A percentile compares a stretch with the other conserved stretches of the same genome.
Evolutionary conservation across 2,329 filamentous ascomycete species (phyloP).

Genomic region (Trichophyton equinum): DNA sequence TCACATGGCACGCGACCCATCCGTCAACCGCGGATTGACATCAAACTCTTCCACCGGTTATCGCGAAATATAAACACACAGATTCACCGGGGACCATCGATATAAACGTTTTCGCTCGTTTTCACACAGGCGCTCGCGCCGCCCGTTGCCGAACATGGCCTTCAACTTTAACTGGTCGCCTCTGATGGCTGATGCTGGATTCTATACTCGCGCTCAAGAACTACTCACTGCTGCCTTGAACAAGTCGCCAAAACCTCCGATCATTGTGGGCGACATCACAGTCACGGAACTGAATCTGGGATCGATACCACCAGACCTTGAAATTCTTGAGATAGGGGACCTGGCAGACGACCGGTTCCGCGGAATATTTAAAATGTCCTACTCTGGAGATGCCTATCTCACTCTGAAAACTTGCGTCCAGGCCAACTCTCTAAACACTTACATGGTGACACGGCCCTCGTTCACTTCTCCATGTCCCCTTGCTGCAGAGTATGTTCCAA

Average conservation of each 20-base stretch:
- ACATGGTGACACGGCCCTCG: constrained; percentile 75
- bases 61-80: constrained; percentile 1
- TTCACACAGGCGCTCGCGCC: background rate
- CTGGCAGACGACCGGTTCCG: constrained; percentile 92
- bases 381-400: constrained; percentile 86
- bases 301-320: constrained; percentile 82
- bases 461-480: constrained; percentile 90
- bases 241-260: constrained; percentile 94
- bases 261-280: constrained; percentile 98
- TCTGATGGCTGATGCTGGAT: constrained; percentile 83
- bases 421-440: constrained; percentile 95
- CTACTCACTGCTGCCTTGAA: constrained; percentile 91
- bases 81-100: background rate
- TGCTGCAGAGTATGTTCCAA: constrained; percentile 52
- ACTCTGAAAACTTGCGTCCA: constrained; percentile 93
- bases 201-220: constrained; percentile 81
- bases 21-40: background rate
- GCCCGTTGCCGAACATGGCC: constrained; percentile 52
- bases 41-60: background rate
- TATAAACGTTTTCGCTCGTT: background rate
- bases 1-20: constrained; percentile 5
- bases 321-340: constrained; percentile 96
- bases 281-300: constrained; percentile 96
- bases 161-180: constrained; percentile 99
- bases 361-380: constrained; percentile 99